phyloP scores from a whole-genome alignment of 2,329 filamentous ascomycete species.

The Botrytis porri region DNA sequence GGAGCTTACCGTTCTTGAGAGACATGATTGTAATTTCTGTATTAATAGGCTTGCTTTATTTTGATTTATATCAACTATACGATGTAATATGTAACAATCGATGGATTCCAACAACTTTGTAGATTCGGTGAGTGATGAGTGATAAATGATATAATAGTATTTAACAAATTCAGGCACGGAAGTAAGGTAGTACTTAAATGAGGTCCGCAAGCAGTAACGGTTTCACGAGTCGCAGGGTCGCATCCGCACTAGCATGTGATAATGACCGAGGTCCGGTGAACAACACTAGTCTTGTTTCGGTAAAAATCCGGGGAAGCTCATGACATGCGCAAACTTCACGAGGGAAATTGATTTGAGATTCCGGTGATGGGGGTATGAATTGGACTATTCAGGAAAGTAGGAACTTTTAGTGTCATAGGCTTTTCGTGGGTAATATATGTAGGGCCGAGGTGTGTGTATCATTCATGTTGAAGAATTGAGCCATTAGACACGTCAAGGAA shows the following conservation, averaged over 20 bases:
- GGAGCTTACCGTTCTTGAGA: slow-evolving; percentile 14
- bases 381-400: neutral
- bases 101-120: neutral
- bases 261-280: slow-evolving; percentile 8
- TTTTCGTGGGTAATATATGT: neutral
- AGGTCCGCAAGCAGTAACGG: neutral
- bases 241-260: slow-evolving; percentile 14
- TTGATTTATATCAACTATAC: no score
- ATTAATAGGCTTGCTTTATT: neutral
- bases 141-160: neutral
- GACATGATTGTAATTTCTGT: slow-evolving; percentile 4
- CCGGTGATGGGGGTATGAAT: neutral
- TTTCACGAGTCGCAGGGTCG: neutral
- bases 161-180: neutral
- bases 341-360: neutral
- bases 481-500: neutral
- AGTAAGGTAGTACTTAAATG: neutral
- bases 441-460: neutral
- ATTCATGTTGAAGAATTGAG: neutral
- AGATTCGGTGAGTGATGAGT: neutral
- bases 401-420: neutral
- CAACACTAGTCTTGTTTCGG: neutral
- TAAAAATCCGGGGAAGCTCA: slow-evolving; percentile 12
- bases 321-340: neutral
- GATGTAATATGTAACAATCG: neutral